These are phyloP conservation scores for Groenewaldozyma salmanticensis DNA, from an alignment of 805 yeast species.

Conservation along the genomic window DNA sequence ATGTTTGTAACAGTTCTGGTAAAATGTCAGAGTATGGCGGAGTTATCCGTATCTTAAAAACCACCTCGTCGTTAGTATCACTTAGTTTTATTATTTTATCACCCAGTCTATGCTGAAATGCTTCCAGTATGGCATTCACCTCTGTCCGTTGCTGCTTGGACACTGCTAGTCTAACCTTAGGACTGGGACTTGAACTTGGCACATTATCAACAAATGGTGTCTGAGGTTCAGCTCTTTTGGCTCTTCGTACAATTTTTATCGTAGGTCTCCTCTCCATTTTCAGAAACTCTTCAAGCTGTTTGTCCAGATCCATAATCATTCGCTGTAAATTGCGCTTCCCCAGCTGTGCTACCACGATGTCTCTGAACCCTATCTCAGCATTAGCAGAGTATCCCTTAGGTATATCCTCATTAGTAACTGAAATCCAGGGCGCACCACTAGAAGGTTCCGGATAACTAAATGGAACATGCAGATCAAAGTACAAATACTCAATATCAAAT, in stretches of 20 bases:
- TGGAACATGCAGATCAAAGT: constrained; percentile 47
- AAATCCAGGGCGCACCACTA: constrained; percentile 44
- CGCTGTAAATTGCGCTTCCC: constrained; percentile 38
- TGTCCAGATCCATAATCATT: constrained; percentile 46
- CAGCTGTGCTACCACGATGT: constrained; percentile 29
- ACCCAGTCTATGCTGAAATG: constrained; percentile 11
- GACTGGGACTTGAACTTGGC: constrained; percentile 1
- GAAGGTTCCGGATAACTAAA: constrained; percentile 40
- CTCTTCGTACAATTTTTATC: constrained; percentile 42
- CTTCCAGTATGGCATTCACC: constrained; percentile 14
- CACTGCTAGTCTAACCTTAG: constrained; percentile 8
- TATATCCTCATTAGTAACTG: constrained; percentile 55
- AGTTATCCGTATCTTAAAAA: constrained; percentile 7
- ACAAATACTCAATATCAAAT: constrained; percentile 46
- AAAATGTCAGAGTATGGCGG: constrained; percentile 13
- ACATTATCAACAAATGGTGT: not conserved
- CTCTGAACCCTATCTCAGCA: constrained; percentile 54
- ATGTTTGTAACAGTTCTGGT: constrained; percentile 9
- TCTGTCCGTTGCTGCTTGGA: constrained; percentile 14
- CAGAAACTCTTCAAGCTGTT: constrained; percentile 47
- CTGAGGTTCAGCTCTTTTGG: not conserved
- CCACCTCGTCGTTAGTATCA: constrained; percentile 5
- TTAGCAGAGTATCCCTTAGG: constrained; percentile 61
- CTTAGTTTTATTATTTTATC: constrained; percentile 4
- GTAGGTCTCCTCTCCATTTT: constrained; percentile 51